A percentile compares a stretch with the other conserved stretches of the same genome.
phyloP scores from a whole-genome alignment of 805 yeast species.

The Ogataea methanolica region DNA sequence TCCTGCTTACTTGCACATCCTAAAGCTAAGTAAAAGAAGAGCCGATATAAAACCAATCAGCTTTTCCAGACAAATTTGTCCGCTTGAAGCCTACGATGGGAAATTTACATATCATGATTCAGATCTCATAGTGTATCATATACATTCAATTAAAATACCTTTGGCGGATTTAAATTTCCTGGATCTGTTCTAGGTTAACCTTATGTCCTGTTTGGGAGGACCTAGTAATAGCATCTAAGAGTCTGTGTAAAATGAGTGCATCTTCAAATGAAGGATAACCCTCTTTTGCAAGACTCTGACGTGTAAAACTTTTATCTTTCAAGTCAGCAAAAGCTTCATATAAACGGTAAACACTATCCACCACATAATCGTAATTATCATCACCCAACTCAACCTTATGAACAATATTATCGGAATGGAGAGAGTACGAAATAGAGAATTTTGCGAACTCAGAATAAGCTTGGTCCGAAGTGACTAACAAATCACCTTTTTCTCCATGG shows the following conservation, averaged over 20 bases:
- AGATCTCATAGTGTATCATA: no score
- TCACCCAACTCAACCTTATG: neutral
- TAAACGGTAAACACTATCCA: neutral
- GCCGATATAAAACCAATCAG: no score
- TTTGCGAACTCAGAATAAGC: neutral
- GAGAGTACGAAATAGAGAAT: neutral
- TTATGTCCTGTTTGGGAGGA: neutral
- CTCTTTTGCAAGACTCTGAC: neutral
- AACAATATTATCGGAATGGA: neutral
- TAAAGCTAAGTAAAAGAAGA: no score
- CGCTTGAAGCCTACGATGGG: no score
- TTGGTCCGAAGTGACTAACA: neutral
- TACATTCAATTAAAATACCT: no score
- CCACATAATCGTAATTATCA: neutral
- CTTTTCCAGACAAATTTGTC: no score
- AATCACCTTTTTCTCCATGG: neutral
- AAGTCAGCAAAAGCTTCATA: neutral
- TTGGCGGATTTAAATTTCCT: neutral
- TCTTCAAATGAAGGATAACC: neutral
- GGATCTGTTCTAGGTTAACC: neutral
- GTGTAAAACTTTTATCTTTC: neutral
- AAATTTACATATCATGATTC: no score
- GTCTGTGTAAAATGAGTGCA: neutral
- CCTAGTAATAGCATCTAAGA: neutral
- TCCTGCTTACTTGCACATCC: no score